These are phyloP conservation scores for Lasiodiplodia sp. DNA, from an alignment of 2,329 filamentous ascomycete genomes.

Conservation along the genomic window DNA sequence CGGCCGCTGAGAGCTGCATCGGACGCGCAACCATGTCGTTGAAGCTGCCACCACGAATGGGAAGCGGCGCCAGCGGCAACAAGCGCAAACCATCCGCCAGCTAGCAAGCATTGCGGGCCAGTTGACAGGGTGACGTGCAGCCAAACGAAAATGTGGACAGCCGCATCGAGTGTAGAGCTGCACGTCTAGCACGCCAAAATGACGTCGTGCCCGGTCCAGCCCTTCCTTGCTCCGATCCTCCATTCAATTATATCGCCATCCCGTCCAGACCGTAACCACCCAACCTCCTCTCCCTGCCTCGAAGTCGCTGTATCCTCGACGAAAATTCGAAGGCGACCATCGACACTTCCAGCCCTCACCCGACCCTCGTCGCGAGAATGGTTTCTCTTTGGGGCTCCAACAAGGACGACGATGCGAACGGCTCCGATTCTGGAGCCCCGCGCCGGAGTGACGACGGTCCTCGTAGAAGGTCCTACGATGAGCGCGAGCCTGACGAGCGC, in stretches of 20 bases:
- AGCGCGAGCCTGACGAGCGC: slow-evolving; percentile 63
- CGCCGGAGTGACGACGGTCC: slow-evolving; percentile 32
- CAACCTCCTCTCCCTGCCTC: background rate
- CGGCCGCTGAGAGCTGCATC: background rate
- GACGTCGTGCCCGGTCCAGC: slow-evolving; percentile 22
- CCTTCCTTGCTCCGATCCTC: slow-evolving; percentile 25
- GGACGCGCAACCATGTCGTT: background rate
- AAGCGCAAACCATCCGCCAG: background rate
- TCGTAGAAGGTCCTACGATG: slow-evolving; percentile 42
- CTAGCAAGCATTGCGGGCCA: background rate
- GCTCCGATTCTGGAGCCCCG: slow-evolving; percentile 39
- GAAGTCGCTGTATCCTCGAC: background rate
- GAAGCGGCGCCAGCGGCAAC: background rate
- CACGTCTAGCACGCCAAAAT: slow-evolving; percentile 13
- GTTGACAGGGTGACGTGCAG: slow-evolving; percentile 14
- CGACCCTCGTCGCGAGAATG: slow-evolving; percentile 43
- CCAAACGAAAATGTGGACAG: background rate
- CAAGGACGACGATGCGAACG: slow-evolving; percentile 54
- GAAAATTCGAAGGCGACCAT: background rate
- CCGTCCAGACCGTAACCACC: background rate
- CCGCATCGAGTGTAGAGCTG: background rate
- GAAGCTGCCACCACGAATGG: background rate
- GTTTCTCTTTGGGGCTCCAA: slow-evolving; percentile 63
- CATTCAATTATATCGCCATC: slow-evolving; percentile 17
- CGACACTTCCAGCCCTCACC: background rate